phyloP scores from a whole-genome alignment of 306 rosid genomes.

The Sicyos edulis region DNA sequence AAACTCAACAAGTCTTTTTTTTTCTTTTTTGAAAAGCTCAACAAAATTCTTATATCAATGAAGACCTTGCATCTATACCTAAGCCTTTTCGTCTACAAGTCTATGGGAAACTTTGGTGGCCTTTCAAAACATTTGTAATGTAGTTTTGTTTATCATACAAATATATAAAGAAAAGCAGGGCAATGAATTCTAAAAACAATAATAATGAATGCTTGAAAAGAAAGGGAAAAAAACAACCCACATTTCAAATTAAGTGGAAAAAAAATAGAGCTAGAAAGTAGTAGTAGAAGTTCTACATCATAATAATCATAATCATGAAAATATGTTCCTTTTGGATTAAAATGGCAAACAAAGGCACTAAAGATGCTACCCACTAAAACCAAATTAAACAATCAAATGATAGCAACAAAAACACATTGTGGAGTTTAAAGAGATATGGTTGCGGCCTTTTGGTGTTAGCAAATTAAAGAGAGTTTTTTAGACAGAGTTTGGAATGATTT shows the following conservation, averaged over 20 bases:
- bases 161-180: background rate
- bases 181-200: background rate
- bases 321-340: background rate
- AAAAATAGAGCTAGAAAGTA: background rate
- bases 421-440: background rate
- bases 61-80: no score
- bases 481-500: background rate
- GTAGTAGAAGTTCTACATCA: background rate
- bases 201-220: background rate
- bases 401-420: no score
- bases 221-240: background rate
- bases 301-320: background rate
- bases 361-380: conserved; percentile 16
- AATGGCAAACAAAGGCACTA: conserved; percentile 13
- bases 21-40: no score
- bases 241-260: background rate
- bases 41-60: no score
- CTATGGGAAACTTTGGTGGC: no score
- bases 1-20: no score
- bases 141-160: background rate
- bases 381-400: conserved; percentile 6
- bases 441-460: conserved; percentile 6
- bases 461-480: background rate
- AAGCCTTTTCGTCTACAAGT: no score
- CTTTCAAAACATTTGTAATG: no score